These are phyloP conservation scores for Aaosphaeria arxii DNA, from an alignment of 2,329 filamentous ascomycete species.

Conservation along the genomic window DNA sequence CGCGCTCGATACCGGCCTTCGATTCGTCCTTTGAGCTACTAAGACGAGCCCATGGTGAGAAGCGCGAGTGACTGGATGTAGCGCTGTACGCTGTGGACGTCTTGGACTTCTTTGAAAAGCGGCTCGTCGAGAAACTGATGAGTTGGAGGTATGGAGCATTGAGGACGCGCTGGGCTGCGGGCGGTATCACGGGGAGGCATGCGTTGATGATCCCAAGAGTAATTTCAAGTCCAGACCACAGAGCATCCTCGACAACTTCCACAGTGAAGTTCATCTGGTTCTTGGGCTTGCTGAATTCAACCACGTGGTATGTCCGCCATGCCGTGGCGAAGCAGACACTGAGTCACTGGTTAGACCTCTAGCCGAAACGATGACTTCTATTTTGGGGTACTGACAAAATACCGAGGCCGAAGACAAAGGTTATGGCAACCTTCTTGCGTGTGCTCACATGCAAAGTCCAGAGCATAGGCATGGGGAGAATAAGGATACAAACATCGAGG, in stretches of 20 bases:
- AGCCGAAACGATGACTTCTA: no score
- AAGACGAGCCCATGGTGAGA: no score
- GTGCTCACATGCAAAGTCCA: no score
- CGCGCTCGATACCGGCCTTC: no score
- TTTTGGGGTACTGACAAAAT: conserved; percentile 15
- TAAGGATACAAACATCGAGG: conserved; percentile 2
- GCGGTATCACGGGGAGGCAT: conserved; percentile 14
- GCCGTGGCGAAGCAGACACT: conserved; percentile 11
- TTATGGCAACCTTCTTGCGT: conserved; percentile 10
- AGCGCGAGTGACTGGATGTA: no score
- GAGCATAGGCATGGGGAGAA: conserved; percentile 5
- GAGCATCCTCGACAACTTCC: background rate
- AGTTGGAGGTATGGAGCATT: background rate
- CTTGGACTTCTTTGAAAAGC: no score
- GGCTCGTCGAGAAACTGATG: background rate
- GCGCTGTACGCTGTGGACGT: no score
- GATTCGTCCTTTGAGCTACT: no score
- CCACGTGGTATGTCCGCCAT: conserved; percentile 11
- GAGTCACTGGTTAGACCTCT: no score
- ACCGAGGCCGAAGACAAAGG: conserved; percentile 14
- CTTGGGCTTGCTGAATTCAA: conserved; percentile 1
- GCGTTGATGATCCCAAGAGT: conserved; percentile 21
- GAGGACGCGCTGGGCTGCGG: conserved; percentile 10
- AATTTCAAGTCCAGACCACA: conserved; percentile 1
- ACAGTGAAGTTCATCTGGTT: conserved; percentile 2